phyloP scores from a whole-genome alignment of 768 basidiomycete genomes.

The Gymnopilus dilepis region DNA sequence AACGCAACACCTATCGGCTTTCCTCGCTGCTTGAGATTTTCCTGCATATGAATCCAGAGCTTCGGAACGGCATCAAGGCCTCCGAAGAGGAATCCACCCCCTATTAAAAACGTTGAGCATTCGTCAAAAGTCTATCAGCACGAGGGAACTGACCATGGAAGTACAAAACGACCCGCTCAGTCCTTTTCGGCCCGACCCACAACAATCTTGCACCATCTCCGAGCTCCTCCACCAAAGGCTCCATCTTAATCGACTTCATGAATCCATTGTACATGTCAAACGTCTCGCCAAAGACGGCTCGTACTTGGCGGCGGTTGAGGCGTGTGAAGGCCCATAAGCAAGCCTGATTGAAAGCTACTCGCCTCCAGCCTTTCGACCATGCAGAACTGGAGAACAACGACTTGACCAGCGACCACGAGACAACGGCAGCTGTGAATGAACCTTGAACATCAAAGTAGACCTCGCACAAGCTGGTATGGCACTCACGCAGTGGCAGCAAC shows the following conservation, averaged over 20 bases:
- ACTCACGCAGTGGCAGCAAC: conserved; percentile 16
- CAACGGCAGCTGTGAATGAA: conserved; percentile 15
- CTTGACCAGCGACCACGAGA: conserved; percentile 16
- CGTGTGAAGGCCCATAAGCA: not conserved
- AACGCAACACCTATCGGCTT: conserved; percentile 22
- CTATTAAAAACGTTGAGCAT: conserved; percentile 4
- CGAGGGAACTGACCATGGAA: conserved; percentile 26
- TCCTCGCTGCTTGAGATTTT: conserved; percentile 17
- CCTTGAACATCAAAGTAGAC: not conserved
- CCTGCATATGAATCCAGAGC: conserved; percentile 30
- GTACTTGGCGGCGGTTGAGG: conserved; percentile 21
- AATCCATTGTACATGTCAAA: conserved; percentile 24
- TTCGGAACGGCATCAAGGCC: conserved; percentile 12
- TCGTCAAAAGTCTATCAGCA: not conserved
- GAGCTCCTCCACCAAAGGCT: conserved; percentile 10
- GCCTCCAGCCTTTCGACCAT: conserved; percentile 17
- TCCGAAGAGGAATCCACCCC: conserved; percentile 25
- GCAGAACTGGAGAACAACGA: conserved; percentile 16
- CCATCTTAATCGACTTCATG: conserved; percentile 20
- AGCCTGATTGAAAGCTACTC: not conserved
- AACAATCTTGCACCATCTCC: conserved; percentile 30
- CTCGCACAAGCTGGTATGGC: not conserved
- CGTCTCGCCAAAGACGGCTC: conserved; percentile 24
- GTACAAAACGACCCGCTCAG: conserved; percentile 30
- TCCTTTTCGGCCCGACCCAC: conserved; percentile 33